Evolutionary conservation across 75 land plant genomes (phyloP), one percentile per base, ranked within the genome.

Genomic region (Larix kaempferi): DNA sequence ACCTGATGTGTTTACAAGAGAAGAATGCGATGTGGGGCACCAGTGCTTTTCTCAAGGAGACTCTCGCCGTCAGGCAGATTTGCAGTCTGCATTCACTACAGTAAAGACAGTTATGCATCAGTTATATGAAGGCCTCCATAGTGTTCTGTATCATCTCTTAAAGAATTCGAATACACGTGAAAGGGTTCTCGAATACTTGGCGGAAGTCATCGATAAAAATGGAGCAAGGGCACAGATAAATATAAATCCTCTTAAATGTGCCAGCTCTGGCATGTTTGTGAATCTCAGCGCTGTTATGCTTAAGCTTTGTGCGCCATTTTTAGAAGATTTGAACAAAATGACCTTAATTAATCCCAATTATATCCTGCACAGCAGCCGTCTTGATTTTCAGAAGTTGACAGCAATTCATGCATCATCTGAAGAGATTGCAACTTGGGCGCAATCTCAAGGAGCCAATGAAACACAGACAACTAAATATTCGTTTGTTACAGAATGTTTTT

Each of bases 241-340:
- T 98, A 98, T 95, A 64, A 91, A 97, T 74, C 91, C 91, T 72
- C 72, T 94, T 44, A 75, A 81, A 15, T 88, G 86, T 89, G 99
- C 98, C 66, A 94, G 98, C 84, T 82, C 89, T 35, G 99, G 95
- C 66, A 88, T 84, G 87, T 97, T 97, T 87, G 89, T 97, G 25
- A 92, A 87, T 73, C 88, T 97, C 44, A 94, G 98, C 80, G 98
- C 99, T 19, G 91, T 92, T n/a, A 97, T 97, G 99, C 95, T 97
- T 69, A n/a, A n/a, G n/a, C n/a, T n/a, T n/a, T n/a, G n/a, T n/a
- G n/a, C n/a, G n/a, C n/a, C n/a, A n/a, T n/a, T n/a, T n/a, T n/a
- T n/a, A n/a, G n/a, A n/a, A n/a, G n/a, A n/a, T n/a, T n/a, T n/a
- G n/a, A n/a, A n/a, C n/a, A n/a, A n/a, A n/a, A n/a, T n/a, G n/a